Conservation (phyloP, 495 filamentous ascomycete species). For the Poronia punctata region DNA sequence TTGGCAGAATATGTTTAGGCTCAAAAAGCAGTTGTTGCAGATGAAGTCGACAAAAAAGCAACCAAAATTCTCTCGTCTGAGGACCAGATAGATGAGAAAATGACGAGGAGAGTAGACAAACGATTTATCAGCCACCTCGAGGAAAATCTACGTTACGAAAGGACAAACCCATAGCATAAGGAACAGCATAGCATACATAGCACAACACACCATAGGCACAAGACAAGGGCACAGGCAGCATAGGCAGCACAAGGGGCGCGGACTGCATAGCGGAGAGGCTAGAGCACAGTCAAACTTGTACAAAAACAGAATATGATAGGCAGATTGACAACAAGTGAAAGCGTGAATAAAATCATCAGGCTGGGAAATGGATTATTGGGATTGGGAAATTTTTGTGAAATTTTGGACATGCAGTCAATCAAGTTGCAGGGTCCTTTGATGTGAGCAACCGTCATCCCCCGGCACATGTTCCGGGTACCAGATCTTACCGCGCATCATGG, state of each 20-base stretch:
- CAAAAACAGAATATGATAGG: constrained; percentile 25
- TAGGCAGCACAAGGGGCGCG: no score
- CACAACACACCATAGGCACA: neutral
- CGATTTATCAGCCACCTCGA: constrained; percentile 11
- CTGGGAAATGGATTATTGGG: constrained; percentile 16
- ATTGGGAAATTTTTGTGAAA: constrained; percentile 22
- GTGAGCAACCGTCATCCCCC: constrained; percentile 1
- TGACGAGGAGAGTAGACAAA: constrained; percentile 5
- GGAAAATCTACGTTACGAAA: constrained; percentile 17
- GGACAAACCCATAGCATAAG: constrained; percentile 5
- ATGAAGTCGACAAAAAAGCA: constrained; percentile 1
- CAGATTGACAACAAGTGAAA: constrained; percentile 8
- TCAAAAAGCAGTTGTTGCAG: neutral
- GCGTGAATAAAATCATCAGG: constrained; percentile 23
- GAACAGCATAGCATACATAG: neutral
- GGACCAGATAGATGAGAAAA: neutral
- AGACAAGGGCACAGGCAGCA: constrained; percentile 17
- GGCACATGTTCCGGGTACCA: constrained; percentile 20
- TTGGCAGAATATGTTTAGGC: neutral
- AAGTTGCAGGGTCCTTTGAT: constrained; percentile 5
- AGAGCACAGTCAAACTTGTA: constrained; percentile 9
- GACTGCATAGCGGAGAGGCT: no score
- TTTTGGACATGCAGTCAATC: constrained; percentile 19
- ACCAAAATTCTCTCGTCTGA: neutral
- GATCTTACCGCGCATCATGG: constrained; percentile 8